Evolutionary conservation across 257 asterid species (phyloP).

Genomic region (Nicotiana knightiana): DNA sequence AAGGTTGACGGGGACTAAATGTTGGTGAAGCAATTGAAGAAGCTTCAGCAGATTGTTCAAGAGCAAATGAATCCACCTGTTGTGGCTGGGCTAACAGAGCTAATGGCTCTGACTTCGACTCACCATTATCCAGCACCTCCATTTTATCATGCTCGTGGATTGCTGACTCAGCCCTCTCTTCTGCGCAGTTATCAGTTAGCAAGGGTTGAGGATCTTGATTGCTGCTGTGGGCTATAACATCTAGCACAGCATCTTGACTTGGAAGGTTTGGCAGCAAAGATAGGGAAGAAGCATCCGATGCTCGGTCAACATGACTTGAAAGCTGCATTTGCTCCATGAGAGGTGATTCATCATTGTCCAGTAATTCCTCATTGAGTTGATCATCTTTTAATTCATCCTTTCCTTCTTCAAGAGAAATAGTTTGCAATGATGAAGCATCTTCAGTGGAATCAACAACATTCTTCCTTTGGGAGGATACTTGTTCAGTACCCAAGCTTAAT

Average conservation of each 20-base stretch:
- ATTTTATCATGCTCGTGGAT: neutral
- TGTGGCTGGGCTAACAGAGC: constrained; percentile 2
- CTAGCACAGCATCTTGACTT: constrained; percentile 10
- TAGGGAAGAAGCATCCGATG: constrained; percentile 15
- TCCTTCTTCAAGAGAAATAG: constrained; percentile 23
- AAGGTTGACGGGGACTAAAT: constrained; percentile 5
- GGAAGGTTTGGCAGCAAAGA: constrained; percentile 18
- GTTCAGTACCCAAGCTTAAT: constrained; percentile 25
- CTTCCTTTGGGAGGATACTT: constrained; percentile 26
- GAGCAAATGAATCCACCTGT: neutral
- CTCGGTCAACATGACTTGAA: constrained; percentile 22
- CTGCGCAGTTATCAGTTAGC: neutral
- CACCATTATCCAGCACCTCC: constrained; percentile 4
- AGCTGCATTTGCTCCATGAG: constrained; percentile 18
- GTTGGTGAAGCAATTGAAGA: neutral
- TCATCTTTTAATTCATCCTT: constrained; percentile 22
- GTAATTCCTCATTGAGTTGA: constrained; percentile 25
- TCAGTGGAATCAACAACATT: constrained; percentile 8
- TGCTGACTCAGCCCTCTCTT: constrained; percentile 1
- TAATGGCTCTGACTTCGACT: neutral
- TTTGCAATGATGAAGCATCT: constrained; percentile 18
- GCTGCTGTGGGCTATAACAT: neutral
- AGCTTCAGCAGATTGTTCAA: constrained; percentile 1
- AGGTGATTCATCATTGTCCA: constrained; percentile 16
- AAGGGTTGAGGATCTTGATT: neutral